Evolutionary conservation across 73 alveolate species (phyloP), one percentile per base, ranked within the genome.

Genomic region (Paraurostyla sp.): DNA sequence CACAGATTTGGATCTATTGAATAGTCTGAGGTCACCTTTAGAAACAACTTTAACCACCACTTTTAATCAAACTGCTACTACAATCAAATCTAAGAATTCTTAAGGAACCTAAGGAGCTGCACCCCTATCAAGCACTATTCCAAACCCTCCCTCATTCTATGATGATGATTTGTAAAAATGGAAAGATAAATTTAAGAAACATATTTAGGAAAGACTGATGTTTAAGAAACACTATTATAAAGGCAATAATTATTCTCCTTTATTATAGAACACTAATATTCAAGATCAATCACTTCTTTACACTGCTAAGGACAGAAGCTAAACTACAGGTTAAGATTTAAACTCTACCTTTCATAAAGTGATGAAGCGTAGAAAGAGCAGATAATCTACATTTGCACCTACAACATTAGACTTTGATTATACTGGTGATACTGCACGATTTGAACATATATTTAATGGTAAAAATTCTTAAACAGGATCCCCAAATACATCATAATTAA

Each of bases 81-180:
- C 75, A 9, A 25, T 54, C 27, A 36, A 54, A 51, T 78, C 63
- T n/a, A 52, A 54, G 40, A 1, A 33, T 0, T 7, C 63, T 13
- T 32, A n/a, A 11, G 20, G 42, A 29, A 49, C 58, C 38, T 30
- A 48, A 49, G 4, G 29, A 11, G 40, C 36, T 20, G 69, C 43
- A 4, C 7, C 3, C 13, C 25, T 36, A 7, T 35, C 40, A 7
- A 27, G 11, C 42, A 87, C 89, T 4, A 50, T 41, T 42, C 63
- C 84, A 15, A 56, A 75, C 43, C 93, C 93, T 4, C 93, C 93
- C 0, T 52, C 93, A 0, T 87, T 87, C 32, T 87, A 87, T 38
- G 84, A 49, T 0, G 68, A 43, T 2, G 93, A 87, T 56, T 0
- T 42, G 45, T 49, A 87, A 22, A 71, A 57, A 57, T 75, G 83